Evolutionary conservation across 331 rosid species (phyloP), one percentile per base, ranked within the genome.

Genomic region (Acacia pycnantha): DNA sequence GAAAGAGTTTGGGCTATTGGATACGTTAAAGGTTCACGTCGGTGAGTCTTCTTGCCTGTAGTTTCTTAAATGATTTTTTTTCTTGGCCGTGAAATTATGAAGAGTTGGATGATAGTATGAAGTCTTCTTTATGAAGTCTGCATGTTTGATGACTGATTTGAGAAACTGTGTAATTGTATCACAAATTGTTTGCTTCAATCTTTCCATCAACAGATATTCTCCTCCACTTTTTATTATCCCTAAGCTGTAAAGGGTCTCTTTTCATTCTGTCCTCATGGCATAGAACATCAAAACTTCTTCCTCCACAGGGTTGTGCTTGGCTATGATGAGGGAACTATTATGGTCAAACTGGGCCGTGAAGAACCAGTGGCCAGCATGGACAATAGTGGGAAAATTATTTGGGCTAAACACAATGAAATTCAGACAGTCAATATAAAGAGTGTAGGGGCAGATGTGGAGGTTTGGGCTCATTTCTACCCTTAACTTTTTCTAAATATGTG

Each of bases 1-100:
- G 98, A 96, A 89, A 94, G 98, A 89, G 99, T 92, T 82, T 96
- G 99, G 99, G 97, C 99, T 47, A 86, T 96, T 90, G 99, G 98
- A 89, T 96, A 96, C 86, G 76, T 92, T 87, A 96, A 94, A 87
- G 84, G 97, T 76, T 96, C 98, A 73, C 97, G 98, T 13, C 91
- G 97, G 99, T 94, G 74, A 90, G 94, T 87, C 76, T 77, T 41
- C 46, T 73, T 47, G 73, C 61, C 29, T 58, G 41, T 79, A 76
- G 33, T 62, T 82, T 70, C 79, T 71, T 31, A 31, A 11, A 67
- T 65, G 22, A 50, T 40, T 79, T 9, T 82, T 13, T 46, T 70
- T 68, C 50, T 51, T 47, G 24, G 47, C 37, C 44, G 29, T 54
- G 72, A 33, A 73, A 24, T 68, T n/a, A 48, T 74, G 61, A 77